Conservation (phyloP, 148 eudicot species). For the Arbutus unedo region DNA sequence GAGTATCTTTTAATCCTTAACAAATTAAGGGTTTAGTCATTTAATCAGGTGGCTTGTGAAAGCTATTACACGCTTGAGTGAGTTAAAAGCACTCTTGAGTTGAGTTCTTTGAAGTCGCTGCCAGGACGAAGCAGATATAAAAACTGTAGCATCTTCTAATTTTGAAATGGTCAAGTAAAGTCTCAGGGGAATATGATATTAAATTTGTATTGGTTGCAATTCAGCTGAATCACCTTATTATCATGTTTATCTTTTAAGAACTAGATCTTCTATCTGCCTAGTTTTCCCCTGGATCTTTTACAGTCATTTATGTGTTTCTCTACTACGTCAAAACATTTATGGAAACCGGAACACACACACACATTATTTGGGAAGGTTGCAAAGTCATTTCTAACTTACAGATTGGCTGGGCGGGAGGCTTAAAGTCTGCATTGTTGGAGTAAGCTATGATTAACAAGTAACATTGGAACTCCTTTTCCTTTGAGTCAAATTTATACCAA, state of each 20-base stretch:
- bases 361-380: background rate
- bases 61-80: no score
- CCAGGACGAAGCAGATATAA: background rate
- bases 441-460: background rate
- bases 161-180: background rate
- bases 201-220: background rate
- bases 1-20: no score
- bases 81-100: no score
- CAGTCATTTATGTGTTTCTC: background rate
- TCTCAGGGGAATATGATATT: background rate
- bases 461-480: background rate
- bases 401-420: background rate
- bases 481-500: background rate
- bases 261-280: background rate
- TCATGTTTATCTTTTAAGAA: background rate
- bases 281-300: background rate
- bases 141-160: background rate
- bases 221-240: background rate
- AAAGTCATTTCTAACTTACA: background rate
- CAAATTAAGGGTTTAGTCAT: no score
- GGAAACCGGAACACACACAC: background rate
- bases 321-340: background rate
- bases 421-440: conserved; percentile 6
- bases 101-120: no score
- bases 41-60: no score